phyloP scores from a whole-genome alignment of 2,329 filamentous ascomycete genomes.

The Sporothrix euskadiensis region DNA sequence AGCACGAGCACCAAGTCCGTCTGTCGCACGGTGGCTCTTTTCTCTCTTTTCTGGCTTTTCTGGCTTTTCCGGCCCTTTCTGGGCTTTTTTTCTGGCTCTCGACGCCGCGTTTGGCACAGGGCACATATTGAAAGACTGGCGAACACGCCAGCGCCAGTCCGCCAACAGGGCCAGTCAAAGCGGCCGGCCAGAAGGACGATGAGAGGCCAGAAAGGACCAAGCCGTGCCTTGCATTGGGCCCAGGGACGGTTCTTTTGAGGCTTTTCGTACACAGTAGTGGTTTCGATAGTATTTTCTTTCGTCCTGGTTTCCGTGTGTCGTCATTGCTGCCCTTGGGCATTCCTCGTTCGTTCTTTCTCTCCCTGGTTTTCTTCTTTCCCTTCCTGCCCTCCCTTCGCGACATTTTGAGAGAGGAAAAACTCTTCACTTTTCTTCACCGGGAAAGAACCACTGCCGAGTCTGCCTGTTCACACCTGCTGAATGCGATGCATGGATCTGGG shows the following conservation, averaged over 20 bases:
- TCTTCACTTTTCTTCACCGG: not conserved
- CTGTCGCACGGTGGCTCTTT: conserved; percentile 17
- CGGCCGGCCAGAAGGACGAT: not conserved
- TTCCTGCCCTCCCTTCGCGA: not conserved
- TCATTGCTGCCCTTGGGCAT: conserved; percentile 1
- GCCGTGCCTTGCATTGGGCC: conserved; percentile 2
- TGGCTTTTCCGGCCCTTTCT: not conserved
- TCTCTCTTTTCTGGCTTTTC: not conserved
- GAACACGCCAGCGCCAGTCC: not conserved
- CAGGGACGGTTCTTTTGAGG: not conserved
- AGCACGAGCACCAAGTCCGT: not conserved
- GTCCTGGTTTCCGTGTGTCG: not conserved
- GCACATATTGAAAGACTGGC: not conserved
- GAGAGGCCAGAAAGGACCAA: conserved; percentile 4
- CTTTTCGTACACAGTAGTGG: not conserved
- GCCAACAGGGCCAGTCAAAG: conserved; percentile 5
- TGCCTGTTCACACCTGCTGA: conserved; percentile 15
- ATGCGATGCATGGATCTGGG: conserved; percentile 17
- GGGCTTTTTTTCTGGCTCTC: not conserved
- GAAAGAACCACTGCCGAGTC: not conserved
- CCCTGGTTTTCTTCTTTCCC: not conserved
- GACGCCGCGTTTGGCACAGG: conserved; percentile 16
- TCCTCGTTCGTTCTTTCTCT: not conserved
- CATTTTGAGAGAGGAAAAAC: not conserved
- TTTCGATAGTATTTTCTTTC: not conserved